Evolutionary conservation across 148 eudicot species (phyloP).

Genomic region (Rhododendron henanense): DNA sequence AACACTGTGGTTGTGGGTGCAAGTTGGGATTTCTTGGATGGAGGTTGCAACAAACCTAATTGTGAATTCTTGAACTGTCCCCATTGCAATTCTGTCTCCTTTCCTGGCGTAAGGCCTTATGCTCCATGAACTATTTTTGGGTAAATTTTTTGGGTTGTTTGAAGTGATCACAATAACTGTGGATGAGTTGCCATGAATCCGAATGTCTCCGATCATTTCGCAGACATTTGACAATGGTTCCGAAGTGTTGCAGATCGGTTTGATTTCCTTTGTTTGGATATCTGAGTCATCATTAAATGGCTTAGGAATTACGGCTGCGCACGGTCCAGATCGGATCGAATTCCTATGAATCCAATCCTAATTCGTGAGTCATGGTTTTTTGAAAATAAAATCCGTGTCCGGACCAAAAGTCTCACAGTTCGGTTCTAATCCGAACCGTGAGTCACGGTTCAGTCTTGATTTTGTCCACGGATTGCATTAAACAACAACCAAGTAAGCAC

Average conservation of each 20-base stretch:
- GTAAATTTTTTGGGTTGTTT: not conserved
- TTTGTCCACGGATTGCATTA: too few species aligned
- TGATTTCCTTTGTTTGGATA: slow-evolving; percentile 7
- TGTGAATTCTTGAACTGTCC: slow-evolving; percentile 9
- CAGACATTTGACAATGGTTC: slow-evolving; percentile 45
- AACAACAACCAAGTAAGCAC: too few species aligned
- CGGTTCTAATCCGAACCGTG: too few species aligned
- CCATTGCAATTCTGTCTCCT: slow-evolving; percentile 32
- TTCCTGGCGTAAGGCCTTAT: slow-evolving; percentile 57
- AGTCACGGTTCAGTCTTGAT: too few species aligned
- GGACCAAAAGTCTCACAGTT: too few species aligned
- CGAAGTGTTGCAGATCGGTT: slow-evolving; percentile 40
- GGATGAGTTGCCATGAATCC: slow-evolving; percentile 43
- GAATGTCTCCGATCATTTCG: slow-evolving; percentile 43
- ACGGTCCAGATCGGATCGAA: too few species aligned
- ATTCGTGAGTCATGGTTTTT: too few species aligned
- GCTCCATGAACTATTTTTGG: slow-evolving; percentile 14
- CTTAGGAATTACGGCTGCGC: too few species aligned
- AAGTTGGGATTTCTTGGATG: slow-evolving; percentile 9
- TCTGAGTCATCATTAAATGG: not conserved
- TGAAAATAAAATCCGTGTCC: too few species aligned
- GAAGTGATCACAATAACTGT: slow-evolving; percentile 25
- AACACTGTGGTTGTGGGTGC: slow-evolving; percentile 27
- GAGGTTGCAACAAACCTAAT: slow-evolving; percentile 14
- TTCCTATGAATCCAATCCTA: too few species aligned